Base-by-base conservation (phyloP, 345 rosid genomes). In the Jatropha curcas region DNA sequence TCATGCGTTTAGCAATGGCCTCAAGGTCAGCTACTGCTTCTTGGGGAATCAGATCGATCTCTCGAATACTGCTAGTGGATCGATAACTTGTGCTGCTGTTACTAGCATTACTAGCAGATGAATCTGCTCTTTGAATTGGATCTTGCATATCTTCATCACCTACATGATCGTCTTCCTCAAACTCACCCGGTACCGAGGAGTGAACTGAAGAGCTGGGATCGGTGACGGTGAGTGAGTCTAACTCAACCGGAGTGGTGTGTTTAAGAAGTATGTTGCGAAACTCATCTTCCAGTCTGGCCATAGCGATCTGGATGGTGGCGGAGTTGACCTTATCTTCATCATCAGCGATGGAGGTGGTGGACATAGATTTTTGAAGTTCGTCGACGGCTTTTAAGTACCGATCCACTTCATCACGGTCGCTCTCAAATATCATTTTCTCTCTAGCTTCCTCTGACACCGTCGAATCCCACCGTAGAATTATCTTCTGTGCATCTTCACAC, bases 241-340 rank as follows among this genome's bases (percentile, higher is more conserved):
- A 71, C 60, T 95, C 97, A 34, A 95, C 65, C 4, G 98, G 91
- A 24, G 84, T 71, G 30, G 89, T 79, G 73, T 92, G 85, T 14
- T 67, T 80, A 43, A 92, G 85, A 22, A 95, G 89, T 39, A 95
- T 89, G 79, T 80, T 88, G 34, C 96, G 85, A 61, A 95, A 95
- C 94, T 95, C 99, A 74, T 95, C 99, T 70, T 92, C 98, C 1
- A 95, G 91, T 7, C 99, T 83, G 41, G 98, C 98, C 99, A 95
- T 95, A 62, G 99, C 97, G 90, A 95, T 92, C 91, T 92, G 98
- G 73, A 92, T 83, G 13, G 90, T 84, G 22, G 89, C 72, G 4
- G 88, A 83, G 81, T 79, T 85, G 78, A 85, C 92, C 77, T 88
- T 84, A n/a, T 77, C 76, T 30, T 72, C 73, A 24, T 51, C 71